phyloP scores from a whole-genome alignment of 2,329 filamentous ascomycete species.

The Sarocladiaceae sp. region DNA sequence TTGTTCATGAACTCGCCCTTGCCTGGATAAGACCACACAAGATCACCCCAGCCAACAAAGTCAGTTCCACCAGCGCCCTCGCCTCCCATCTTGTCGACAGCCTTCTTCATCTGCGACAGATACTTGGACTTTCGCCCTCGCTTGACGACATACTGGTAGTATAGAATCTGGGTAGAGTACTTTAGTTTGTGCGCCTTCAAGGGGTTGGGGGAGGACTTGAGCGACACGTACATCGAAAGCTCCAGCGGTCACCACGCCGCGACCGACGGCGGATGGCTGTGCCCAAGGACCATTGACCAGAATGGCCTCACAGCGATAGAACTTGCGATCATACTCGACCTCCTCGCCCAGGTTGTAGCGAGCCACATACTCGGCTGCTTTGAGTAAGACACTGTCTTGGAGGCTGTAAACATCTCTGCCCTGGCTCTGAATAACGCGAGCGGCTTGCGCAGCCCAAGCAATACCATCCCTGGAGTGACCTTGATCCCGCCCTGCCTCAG shows the following conservation, averaged over 20 bases:
- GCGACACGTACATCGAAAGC: conserved; percentile 12
- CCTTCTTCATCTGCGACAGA: conserved; percentile 13
- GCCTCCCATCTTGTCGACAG: conserved; percentile 6
- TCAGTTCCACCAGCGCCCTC: conserved; percentile 9
- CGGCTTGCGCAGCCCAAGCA: conserved; percentile 28
- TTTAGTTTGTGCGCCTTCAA: background rate
- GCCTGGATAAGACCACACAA: conserved; percentile 21
- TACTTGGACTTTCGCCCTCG: conserved; percentile 15
- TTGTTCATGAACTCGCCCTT: conserved; percentile 15
- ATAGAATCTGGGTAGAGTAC: conserved; percentile 18
- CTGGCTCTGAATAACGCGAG: conserved; percentile 27
- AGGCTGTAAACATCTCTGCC: conserved; percentile 27
- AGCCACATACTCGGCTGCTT: conserved; percentile 30
- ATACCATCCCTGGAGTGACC: conserved; percentile 24
- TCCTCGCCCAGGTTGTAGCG: conserved; percentile 29
- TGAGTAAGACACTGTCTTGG: conserved; percentile 25
- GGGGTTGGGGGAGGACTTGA: no score
- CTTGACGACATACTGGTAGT: conserved; percentile 26
- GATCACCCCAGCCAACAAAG: conserved; percentile 24
- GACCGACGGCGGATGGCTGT: conserved; percentile 20
- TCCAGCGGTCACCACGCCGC: conserved; percentile 15
- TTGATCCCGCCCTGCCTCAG: conserved; percentile 32
- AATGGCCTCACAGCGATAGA: conserved; percentile 31
- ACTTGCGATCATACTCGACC: conserved; percentile 28
- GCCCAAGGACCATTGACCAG: conserved; percentile 32